Percentiles rank a stretch among this genome's conserved stretches.
These are phyloP conservation scores for Thalassiosira livingstoniorum DNA, from an alignment of 352 stramenopile species.

Conservation along the genomic window DNA sequence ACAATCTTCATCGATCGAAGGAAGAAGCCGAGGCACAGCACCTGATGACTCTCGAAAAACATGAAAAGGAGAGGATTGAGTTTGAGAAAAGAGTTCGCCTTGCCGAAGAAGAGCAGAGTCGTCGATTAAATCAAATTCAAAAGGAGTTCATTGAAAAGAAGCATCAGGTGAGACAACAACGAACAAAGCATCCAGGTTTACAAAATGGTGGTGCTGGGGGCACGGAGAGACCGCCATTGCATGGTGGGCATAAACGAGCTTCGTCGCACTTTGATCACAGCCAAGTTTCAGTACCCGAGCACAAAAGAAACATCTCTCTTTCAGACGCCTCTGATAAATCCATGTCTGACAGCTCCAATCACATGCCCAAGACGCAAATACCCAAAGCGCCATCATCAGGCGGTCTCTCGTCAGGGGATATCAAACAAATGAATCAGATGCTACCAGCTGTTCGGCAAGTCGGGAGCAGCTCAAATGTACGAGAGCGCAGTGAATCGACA, in stretches of 20 bases:
- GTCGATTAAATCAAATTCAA: conserved; percentile 78
- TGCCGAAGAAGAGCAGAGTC: conserved; percentile 80
- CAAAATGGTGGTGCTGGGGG: too few species aligned
- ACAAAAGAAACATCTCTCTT: conserved; percentile 40
- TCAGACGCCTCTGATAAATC: conserved; percentile 20
- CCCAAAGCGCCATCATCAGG: conserved; percentile 10
- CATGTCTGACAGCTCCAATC: not conserved
- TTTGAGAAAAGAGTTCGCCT: conserved; percentile 82
- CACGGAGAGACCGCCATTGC: conserved; percentile 36
- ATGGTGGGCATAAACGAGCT: conserved; percentile 53
- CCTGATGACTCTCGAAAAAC: conserved; percentile 79
- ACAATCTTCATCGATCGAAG: conserved; percentile 79
- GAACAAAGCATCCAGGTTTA: not conserved
- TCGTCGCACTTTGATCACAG: conserved; percentile 49
- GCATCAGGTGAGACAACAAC: conserved; percentile 45
- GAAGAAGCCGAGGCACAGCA: conserved; percentile 77
- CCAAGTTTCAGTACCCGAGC: conserved; percentile 9
- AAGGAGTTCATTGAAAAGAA: conserved; percentile 68
- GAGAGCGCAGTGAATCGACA: conserved; percentile 34
- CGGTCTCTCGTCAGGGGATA: conserved; percentile 9
- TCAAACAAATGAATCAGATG: conserved; percentile 5
- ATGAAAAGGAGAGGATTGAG: conserved; percentile 80
- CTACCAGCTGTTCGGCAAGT: conserved; percentile 5
- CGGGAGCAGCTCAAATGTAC: conserved; percentile 15
- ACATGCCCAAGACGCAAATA: too few species aligned